Evolutionary conservation across 2,329 filamentous ascomycete species (phyloP), one percentile per base, ranked within the genome.

Genomic region (Fusarium torulosum): DNA sequence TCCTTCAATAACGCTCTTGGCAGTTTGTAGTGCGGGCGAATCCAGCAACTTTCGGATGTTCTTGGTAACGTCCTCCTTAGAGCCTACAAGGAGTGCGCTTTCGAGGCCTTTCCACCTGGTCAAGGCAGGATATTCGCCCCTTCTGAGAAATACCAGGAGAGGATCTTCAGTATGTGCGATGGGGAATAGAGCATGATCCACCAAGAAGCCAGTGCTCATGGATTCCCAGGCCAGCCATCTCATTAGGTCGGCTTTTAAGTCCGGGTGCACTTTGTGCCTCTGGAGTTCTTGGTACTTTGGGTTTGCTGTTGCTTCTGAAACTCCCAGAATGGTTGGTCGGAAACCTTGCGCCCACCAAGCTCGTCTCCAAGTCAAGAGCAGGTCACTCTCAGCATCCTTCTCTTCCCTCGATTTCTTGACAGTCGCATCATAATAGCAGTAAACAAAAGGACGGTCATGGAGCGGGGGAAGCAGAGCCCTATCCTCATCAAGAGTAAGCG

Each of bases 271-370:
- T n/a, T 87, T 80, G 58, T 88, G 78, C 33, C 78, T 78, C 76
- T 94, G 90, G 53, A 97, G 81, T 53, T 89, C 83, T 68, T 89
- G 84, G 76, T 95, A 97, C 20, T 92, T 80, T 1, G 92, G 92
- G 75, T 97, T 96, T 74, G 89, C 89, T 83, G 90, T 91, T 19
- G 94, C 94, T 76, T 98, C 95, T 2, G 86, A 88, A 17, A 88
- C 86, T 50, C 91, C 90, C 56, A 98, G 80, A 40, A 98, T 91
- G 9, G 96, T 84, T 0, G 96, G 95, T 65, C 85, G 89, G 80
- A 98, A 97, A 13, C 95, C 96, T 73, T 96, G 89, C 0, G 94
- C 93, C 92, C 93, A 98, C 94, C 95, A 98, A 4, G 95, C 94
- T 44, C 93, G 87, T 62, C 94, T 87, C 96, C 96, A 98, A 53